Evolutionary conservation across 2,329 filamentous ascomycete species (phyloP).

Genomic region (Botryosphaeria agaves): DNA sequence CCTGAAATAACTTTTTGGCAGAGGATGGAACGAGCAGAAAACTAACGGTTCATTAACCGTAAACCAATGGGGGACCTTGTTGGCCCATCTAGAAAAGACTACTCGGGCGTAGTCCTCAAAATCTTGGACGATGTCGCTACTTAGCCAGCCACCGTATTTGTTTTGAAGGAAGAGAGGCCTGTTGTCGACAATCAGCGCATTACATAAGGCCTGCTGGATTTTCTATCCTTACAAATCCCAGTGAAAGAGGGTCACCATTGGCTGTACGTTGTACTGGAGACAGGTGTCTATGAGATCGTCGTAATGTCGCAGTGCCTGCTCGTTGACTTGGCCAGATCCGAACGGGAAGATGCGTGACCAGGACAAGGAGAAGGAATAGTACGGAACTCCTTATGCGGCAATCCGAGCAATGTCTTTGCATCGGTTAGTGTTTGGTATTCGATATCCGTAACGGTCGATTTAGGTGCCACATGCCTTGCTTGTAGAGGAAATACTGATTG

Average conservation of each 20-base stretch:
- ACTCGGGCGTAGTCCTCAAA: constrained; percentile 23
- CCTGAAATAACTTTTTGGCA: constrained; percentile 19
- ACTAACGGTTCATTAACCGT: constrained; percentile 22
- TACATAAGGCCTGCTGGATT: too few relatives aligned
- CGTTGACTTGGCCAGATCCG: constrained; percentile 25
- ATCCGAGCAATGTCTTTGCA: constrained; percentile 18
- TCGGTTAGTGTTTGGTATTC: not conserved
- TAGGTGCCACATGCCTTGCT: constrained; percentile 14
- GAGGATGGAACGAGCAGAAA: constrained; percentile 14
- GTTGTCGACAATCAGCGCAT: too few relatives aligned
- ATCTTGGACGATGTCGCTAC: constrained; percentile 13
- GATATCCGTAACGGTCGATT: not conserved
- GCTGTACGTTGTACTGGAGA: constrained; percentile 24
- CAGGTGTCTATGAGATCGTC: constrained; percentile 28
- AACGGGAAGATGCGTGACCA: constrained; percentile 34
- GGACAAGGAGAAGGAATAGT: constrained; percentile 26
- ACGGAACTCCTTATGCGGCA: constrained; percentile 15
- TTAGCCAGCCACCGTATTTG: constrained; percentile 21
- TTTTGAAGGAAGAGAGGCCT: constrained; percentile 19
- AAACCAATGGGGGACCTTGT: constrained; percentile 22
- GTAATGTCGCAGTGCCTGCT: constrained; percentile 28
- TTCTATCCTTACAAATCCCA: too few relatives aligned
- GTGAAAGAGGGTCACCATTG: constrained; percentile 27
- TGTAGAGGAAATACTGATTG: constrained; percentile 33
- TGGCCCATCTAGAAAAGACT: constrained; percentile 19